Evolutionary conservation across 805 yeast species (phyloP).

Genomic region (Ascoidea tarda): DNA sequence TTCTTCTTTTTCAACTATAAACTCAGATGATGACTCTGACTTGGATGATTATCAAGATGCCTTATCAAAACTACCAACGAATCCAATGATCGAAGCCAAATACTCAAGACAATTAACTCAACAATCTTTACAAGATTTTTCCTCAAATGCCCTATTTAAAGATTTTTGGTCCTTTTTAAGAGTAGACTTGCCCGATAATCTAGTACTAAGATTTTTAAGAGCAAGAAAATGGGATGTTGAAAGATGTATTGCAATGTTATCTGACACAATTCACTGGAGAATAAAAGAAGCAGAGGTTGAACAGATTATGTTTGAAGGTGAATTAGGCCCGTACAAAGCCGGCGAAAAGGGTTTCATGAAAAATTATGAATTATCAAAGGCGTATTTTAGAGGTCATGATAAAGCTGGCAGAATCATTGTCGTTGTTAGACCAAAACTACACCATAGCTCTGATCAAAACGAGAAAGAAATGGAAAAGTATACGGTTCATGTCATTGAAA

Average conservation of each 20-base stretch:
- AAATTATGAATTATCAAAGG: slow-evolving; percentile 55
- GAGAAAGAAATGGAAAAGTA: slow-evolving; percentile 61
- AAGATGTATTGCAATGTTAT: slow-evolving; percentile 54
- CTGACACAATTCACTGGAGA: slow-evolving; percentile 71
- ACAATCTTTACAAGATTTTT: slow-evolving; percentile 33
- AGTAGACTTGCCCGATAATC: slow-evolving; percentile 72
- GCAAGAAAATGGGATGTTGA: slow-evolving; percentile 80
- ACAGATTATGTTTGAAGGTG: slow-evolving; percentile 54
- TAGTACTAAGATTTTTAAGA: slow-evolving; percentile 60
- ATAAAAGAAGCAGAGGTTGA: slow-evolving; percentile 44
- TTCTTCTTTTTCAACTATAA: no score
- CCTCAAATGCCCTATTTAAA: slow-evolving; percentile 34
- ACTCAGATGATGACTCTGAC: not conserved
- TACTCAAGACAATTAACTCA: slow-evolving; percentile 28
- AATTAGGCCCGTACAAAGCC: slow-evolving; percentile 19
- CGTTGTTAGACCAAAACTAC: slow-evolving; percentile 65
- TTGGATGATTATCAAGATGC: slow-evolving; percentile 2
- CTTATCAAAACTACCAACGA: slow-evolving; percentile 10
- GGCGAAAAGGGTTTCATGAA: slow-evolving; percentile 31
- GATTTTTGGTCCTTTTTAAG: slow-evolving; percentile 50
- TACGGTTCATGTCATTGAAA: slow-evolving; percentile 68
- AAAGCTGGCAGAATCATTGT: slow-evolving; percentile 66
- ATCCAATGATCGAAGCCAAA: slow-evolving; percentile 16
- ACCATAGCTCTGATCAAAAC: slow-evolving; percentile 53
- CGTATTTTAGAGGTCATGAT: slow-evolving; percentile 66